These are phyloP conservation scores for Populus hybrid DNA, from an alignment of 441 rosid genomes.

Conservation along the genomic window DNA sequence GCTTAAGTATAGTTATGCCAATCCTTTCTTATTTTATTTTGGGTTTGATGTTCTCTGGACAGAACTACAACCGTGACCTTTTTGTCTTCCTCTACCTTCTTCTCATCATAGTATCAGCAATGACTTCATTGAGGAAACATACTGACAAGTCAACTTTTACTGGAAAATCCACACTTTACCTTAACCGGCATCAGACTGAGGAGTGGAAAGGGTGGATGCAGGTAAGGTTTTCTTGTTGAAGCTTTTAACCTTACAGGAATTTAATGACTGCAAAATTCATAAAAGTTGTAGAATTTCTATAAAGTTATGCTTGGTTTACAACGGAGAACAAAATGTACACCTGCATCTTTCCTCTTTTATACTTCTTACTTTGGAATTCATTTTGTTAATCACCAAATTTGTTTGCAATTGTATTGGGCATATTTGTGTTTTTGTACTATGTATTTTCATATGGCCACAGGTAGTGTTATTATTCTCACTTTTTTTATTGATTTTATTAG, in stretches of 20 bases:
- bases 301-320: no score
- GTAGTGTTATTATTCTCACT: no score
- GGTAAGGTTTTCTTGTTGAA: constrained; percentile 46
- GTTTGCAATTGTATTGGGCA: no score
- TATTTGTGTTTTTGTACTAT: no score
- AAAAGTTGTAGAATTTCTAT: no score
- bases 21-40: constrained; percentile 2
- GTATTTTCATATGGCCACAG: no score
- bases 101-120: constrained; percentile 82
- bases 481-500: no score
- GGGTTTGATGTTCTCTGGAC: constrained; percentile 32
- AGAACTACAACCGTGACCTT: constrained; percentile 91
- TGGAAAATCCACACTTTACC: constrained; percentile 75
- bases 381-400: neutral
- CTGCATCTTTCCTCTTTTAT: no score
- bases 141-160: constrained; percentile 73
- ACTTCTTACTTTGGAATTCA: no score
- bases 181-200: constrained; percentile 96
- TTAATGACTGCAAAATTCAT: no score
- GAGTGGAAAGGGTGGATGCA: constrained; percentile 99
- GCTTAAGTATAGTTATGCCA: neutral
- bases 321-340: no score
- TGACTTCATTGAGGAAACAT: constrained; percentile 88
- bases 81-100: constrained; percentile 89
- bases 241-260: neutral